Evolutionary conservation across 1,284 basidiomycete species (phyloP).

Genomic region (Cutaneotrichosporon curvatum): DNA sequence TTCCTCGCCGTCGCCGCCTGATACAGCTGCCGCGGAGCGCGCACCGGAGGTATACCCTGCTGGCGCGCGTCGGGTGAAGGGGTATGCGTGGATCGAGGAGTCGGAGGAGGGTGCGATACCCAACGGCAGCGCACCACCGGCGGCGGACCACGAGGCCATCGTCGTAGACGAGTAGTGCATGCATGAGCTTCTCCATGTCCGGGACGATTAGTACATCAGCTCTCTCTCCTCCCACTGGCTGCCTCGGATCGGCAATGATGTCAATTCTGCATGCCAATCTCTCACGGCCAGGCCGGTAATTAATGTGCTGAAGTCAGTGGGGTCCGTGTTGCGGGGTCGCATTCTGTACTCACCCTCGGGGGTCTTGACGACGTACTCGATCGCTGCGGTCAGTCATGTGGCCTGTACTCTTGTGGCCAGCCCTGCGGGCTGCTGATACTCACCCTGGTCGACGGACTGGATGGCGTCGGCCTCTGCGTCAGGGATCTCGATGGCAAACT

Average conservation of each 20-base stretch:
- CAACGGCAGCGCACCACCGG: constrained; percentile 1
- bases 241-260: constrained; percentile 7
- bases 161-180: constrained; percentile 5
- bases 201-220: constrained; percentile 3
- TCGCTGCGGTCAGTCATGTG: constrained; percentile 60
- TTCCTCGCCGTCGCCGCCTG: not conserved
- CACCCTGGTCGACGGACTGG: constrained; percentile 86
- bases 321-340: not conserved
- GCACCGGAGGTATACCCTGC: constrained; percentile 8
- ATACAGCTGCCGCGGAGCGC: too few relatives aligned
- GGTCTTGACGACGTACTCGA: constrained; percentile 88
- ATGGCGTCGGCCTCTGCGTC: constrained; percentile 98
- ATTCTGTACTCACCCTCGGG: constrained; percentile 38
- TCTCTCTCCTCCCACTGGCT: too few relatives aligned
- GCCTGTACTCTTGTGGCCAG: too few relatives aligned
- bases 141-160: constrained; percentile 1
- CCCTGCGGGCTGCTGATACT: constrained; percentile 33
- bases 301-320: constrained; percentile 22
- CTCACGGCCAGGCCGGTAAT: constrained; percentile 11
- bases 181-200: constrained; percentile 1
- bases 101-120: not conserved
- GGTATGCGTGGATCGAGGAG: constrained; percentile 20
- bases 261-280: constrained; percentile 23
- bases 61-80: constrained; percentile 13
- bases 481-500: constrained; percentile 67